Percentiles rank a stretch among this genome's conserved stretches.
Evolutionary conservation across 441 rosid species (phyloP).

Genomic region (Rhodomyrtus psidioides): DNA sequence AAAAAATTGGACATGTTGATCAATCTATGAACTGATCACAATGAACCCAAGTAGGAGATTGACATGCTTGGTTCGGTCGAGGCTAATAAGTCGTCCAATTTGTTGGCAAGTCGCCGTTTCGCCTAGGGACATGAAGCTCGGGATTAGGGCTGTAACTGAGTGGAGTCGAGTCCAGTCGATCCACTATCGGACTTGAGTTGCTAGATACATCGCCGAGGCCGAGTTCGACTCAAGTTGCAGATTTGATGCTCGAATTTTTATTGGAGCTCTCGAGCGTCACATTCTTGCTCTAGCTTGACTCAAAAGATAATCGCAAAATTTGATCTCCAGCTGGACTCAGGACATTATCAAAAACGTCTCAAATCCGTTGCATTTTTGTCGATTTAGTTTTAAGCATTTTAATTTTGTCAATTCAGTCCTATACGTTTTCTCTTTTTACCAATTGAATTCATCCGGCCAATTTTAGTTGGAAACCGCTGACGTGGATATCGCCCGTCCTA

Average conservation of each 20-base stretch:
- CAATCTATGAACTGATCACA: neutral
- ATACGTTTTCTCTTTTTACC: no score
- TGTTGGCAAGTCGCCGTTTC: neutral
- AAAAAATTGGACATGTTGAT: neutral
- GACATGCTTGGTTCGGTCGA: neutral
- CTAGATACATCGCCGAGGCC: neutral
- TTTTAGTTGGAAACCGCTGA: no score
- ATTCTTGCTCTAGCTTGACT: neutral
- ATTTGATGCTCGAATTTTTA: neutral
- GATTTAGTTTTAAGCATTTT: no score
- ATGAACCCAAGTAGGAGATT: neutral
- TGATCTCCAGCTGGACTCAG: fast-evolving
- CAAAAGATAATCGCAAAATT: neutral
- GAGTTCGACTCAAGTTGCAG: neutral
- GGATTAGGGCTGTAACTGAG: neutral
- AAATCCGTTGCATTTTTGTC: no score
- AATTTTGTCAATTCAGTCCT: no score
- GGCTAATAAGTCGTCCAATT: neutral
- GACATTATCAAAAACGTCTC: no score
- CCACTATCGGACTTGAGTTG: neutral
- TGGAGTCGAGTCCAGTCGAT: neutral
- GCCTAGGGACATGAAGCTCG: no score
- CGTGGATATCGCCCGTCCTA: no score
- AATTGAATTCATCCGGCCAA: no score
- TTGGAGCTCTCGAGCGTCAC: neutral